Conservation (phyloP, 164 flowering plant genomes). For the Vitis riparia region DNA sequence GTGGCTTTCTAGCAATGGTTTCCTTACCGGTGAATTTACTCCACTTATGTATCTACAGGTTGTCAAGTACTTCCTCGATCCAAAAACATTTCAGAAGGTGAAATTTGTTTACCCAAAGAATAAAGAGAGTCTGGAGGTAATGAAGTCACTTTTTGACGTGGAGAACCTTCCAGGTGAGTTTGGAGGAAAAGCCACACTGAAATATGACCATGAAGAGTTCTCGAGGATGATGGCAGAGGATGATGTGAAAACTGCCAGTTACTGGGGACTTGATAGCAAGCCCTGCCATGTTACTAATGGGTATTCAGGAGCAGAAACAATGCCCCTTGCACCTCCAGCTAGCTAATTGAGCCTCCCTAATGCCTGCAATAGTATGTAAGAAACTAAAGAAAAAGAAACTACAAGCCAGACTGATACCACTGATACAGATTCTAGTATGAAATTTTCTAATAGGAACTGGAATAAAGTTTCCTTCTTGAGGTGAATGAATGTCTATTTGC, state of each 20-base stretch:
- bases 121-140: constrained; percentile 62
- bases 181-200: constrained; percentile 63
- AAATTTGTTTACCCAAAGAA: constrained; percentile 73
- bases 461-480: not conserved
- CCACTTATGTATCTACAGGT: constrained; percentile 35
- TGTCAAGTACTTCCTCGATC: constrained; percentile 72
- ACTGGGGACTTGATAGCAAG: constrained; percentile 49
- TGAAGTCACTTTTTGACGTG: constrained; percentile 62
- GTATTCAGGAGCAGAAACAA: constrained; percentile 15
- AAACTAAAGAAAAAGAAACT: too few species aligned
- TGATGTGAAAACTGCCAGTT: constrained; percentile 53
- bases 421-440: not conserved
- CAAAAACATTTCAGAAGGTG: constrained; percentile 66
- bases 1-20: not conserved
- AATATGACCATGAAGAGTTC: constrained; percentile 71
- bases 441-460: too few species aligned
- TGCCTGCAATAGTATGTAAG: too few species aligned
- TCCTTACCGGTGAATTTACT: not conserved
- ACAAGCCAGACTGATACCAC: not conserved
- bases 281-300: constrained; percentile 14
- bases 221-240: constrained; percentile 57
- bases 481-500: not conserved
- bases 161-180: constrained; percentile 79
- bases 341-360: constrained; percentile 5
- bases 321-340: constrained; percentile 16